Percentiles rank a stretch among this genome's conserved stretches.
These are phyloP conservation scores for Ceratocystis albifundus DNA, from an alignment of 2,329 filamentous ascomycete genomes.

Conservation along the genomic window DNA sequence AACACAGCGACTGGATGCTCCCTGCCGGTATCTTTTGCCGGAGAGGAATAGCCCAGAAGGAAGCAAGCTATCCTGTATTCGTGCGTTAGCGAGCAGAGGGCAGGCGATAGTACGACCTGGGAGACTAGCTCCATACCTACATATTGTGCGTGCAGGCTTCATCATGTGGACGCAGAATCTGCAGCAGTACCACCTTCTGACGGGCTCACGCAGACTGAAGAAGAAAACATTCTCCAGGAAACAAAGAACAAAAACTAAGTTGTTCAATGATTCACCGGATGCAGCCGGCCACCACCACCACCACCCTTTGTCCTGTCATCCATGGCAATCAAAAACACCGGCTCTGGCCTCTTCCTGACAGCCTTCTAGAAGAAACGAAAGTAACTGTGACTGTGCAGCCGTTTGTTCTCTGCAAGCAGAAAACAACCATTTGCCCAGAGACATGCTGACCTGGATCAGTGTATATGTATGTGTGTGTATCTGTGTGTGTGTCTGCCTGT, in stretches of 20 bases:
- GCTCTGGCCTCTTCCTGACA: not conserved
- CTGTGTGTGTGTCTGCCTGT: too few species aligned
- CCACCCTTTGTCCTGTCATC: not conserved
- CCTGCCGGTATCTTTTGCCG: too few species aligned
- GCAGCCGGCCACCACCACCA: not conserved
- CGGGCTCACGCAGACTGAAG: not conserved
- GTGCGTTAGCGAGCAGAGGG: too few species aligned
- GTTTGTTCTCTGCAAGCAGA: too few species aligned
- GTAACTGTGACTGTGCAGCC: not conserved
- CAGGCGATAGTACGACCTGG: too few species aligned
- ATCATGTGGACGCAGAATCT: not conserved
- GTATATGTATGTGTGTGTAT: too few species aligned
- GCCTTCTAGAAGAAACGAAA: not conserved
- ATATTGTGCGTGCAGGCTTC: not conserved
- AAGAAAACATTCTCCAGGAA: not conserved
- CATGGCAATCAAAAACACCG: not conserved
- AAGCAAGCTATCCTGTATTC: not conserved
- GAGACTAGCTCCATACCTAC: too few species aligned
- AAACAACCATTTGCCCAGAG: too few species aligned
- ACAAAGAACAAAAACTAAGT: not conserved
- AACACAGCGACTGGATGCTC: too few species aligned
- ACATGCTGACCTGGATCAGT: not conserved
- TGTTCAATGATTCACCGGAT: not conserved
- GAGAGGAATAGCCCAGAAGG: too few species aligned
- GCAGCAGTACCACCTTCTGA: not conserved